Conservation (phyloP, 2,329 filamentous ascomycete species). For the Madurella mycetomatis region DNA sequence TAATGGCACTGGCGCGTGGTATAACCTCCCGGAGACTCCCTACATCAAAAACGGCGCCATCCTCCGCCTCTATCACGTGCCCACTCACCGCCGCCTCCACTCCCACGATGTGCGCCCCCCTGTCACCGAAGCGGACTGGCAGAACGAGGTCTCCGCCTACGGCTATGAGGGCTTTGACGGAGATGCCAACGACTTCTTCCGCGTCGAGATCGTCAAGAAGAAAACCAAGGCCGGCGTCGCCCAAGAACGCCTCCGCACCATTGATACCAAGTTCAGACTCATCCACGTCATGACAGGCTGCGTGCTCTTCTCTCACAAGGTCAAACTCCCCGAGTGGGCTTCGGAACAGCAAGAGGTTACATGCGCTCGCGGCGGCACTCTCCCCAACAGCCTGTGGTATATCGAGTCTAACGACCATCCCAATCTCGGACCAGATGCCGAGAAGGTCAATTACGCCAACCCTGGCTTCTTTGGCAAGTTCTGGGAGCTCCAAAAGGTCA, state of each 20-base stretch:
- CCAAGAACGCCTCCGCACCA: constrained; percentile 83
- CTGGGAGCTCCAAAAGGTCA: constrained; percentile 93
- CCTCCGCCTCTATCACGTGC: constrained; percentile 76
- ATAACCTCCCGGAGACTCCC: constrained; percentile 59
- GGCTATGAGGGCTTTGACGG: constrained; percentile 96
- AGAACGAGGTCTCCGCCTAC: constrained; percentile 94
- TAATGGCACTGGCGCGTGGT: constrained; percentile 80
- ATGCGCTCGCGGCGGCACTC: constrained; percentile 82
- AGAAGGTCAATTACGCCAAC: constrained; percentile 93
- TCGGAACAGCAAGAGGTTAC: constrained; percentile 99
- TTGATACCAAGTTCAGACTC: constrained; percentile 93
- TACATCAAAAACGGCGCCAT: constrained; percentile 76
- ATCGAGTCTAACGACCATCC: constrained; percentile 88
- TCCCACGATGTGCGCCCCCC: constrained; percentile 91
- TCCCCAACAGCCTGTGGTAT: constrained; percentile 97
- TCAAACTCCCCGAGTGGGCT: constrained; percentile 96
- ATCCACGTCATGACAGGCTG: constrained; percentile 97
- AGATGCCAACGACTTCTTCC: constrained; percentile 94
- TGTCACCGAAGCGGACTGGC: constrained; percentile 85
- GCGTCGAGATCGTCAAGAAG: constrained; percentile 88
- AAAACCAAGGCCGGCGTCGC: constrained; percentile 74
- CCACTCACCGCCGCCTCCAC: constrained; percentile 84
- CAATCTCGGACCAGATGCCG: constrained; percentile 65
- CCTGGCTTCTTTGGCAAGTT: constrained; percentile 98
- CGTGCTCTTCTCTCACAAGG: constrained; percentile 95